Percentiles rank a stretch among this genome's conserved stretches.
Evolutionary conservation across 176 grass and related monocot genomes (phyloP).

Genomic region (Carex parvula): DNA sequence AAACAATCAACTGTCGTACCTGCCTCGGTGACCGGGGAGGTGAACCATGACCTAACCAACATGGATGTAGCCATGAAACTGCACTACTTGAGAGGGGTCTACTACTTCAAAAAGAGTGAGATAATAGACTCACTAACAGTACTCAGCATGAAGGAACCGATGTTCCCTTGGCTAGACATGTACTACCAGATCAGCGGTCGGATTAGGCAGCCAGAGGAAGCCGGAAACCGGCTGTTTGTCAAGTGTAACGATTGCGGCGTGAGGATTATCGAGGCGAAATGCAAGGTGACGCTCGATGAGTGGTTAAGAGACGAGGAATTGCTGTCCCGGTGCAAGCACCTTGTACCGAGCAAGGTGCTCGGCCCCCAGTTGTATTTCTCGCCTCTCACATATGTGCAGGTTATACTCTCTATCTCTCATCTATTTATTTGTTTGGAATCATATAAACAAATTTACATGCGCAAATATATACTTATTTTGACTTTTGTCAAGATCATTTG

Average conservation of each 20-base stretch:
- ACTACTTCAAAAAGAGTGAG: constrained; percentile 57
- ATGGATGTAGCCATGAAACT: constrained; percentile 62
- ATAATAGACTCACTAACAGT: constrained; percentile 25
- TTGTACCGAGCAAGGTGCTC: constrained; percentile 73
- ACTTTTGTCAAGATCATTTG: background rate
- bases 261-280: constrained; percentile 75
- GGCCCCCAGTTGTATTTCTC: constrained; percentile 86
- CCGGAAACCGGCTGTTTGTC: constrained; percentile 38
- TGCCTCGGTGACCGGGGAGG: constrained; percentile 61
- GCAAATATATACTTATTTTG: background rate
- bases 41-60: constrained; percentile 41
- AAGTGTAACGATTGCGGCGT: constrained; percentile 97
- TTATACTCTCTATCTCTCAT: constrained; percentile 6
- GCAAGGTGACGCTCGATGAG: constrained; percentile 40
- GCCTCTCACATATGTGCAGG: constrained; percentile 79
- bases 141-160: constrained; percentile 62
- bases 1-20: constrained; percentile 79
- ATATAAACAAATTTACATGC: background rate
- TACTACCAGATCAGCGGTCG: constrained; percentile 59
- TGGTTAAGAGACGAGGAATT: constrained; percentile 48
- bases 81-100: constrained; percentile 70
- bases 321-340: constrained; percentile 22
- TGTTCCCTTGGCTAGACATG: constrained; percentile 71
- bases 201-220: constrained; percentile 30
- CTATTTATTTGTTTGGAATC: background rate